These are phyloP conservation scores for Colletotrichum simmondsii DNA, from an alignment of 2,329 filamentous ascomycete genomes.

Conservation along the genomic window DNA sequence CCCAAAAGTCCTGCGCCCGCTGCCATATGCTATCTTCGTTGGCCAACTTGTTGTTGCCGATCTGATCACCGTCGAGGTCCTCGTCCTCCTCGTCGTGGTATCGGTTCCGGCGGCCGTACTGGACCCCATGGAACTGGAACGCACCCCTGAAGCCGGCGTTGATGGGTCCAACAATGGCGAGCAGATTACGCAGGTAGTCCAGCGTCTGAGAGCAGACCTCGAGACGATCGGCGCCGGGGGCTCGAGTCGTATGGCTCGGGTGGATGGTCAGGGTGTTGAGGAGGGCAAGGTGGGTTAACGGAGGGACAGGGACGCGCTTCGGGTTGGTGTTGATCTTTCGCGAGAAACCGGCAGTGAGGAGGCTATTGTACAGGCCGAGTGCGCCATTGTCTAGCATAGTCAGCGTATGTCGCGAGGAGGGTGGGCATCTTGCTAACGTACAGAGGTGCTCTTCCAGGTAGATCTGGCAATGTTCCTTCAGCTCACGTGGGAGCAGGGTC, in stretches of 20 bases:
- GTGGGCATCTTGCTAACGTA: slow-evolving; percentile 47
- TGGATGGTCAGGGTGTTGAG: slow-evolving; percentile 86
- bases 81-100: slow-evolving; percentile 47
- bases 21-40: slow-evolving; percentile 76
- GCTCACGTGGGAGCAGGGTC: slow-evolving; percentile 68
- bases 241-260: slow-evolving; percentile 80
- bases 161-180: slow-evolving; percentile 74
- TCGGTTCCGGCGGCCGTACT: slow-evolving; percentile 57
- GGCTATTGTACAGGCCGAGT: slow-evolving; percentile 51
- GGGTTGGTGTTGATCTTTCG: slow-evolving; percentile 38
- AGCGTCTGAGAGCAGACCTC: slow-evolving; percentile 75
- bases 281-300: slow-evolving; percentile 78
- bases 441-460: slow-evolving; percentile 82
- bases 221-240: slow-evolving; percentile 68
- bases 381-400: slow-evolving; percentile 26
- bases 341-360: slow-evolving; percentile 65
- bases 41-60: slow-evolving; percentile 68
- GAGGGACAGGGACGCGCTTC: slow-evolving; percentile 71
- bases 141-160: slow-evolving; percentile 77
- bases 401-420: background rate
- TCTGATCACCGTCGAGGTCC: slow-evolving; percentile 59
- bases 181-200: slow-evolving; percentile 75
- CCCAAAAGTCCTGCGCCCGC: slow-evolving; percentile 89
- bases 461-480: slow-evolving; percentile 75
- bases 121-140: slow-evolving; percentile 71